Evolutionary conservation across 257 asterid genomes (phyloP).

Genomic region (Leptodermis oblonga): DNA sequence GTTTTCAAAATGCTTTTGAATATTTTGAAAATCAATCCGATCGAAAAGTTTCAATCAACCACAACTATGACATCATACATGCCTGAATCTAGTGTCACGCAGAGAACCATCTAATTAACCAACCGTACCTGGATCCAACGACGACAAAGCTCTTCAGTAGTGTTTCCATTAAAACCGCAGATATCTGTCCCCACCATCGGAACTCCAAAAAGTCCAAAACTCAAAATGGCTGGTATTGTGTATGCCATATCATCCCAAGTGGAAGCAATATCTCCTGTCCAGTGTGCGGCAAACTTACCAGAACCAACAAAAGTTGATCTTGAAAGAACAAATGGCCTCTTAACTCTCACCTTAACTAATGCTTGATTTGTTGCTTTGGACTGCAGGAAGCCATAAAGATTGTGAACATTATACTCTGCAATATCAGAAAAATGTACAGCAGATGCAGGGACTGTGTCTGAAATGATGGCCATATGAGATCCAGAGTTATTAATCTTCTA

Average conservation of each 20-base stretch:
- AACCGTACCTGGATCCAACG: conserved; percentile 62
- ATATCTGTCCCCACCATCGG: conserved; percentile 99
- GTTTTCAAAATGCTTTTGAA: no score
- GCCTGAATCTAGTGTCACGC: no score
- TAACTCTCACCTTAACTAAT: conserved; percentile 40
- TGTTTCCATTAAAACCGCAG: conserved; percentile 62
- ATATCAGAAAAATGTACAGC: conserved; percentile 55
- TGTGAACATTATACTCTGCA: conserved; percentile 69
- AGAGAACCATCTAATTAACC: not conserved
- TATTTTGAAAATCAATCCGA: no score
- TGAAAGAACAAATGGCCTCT: conserved; percentile 74
- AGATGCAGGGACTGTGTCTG: conserved; percentile 60
- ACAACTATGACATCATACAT: no score
- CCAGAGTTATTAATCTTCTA: conserved; percentile 76
- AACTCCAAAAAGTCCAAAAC: conserved; percentile 73
- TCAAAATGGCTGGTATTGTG: conserved; percentile 64
- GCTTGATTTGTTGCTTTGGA: conserved; percentile 67
- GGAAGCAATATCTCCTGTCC: conserved; percentile 96
- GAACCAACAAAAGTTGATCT: conserved; percentile 90
- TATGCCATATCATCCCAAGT: conserved; percentile 82
- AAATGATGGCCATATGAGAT: conserved; percentile 33
- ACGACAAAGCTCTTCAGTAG: conserved; percentile 88
- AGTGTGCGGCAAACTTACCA: conserved; percentile 83
- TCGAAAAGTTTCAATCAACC: no score
- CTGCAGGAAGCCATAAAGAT: conserved; percentile 76